Base-by-base conservation (phyloP, 2,329 filamentous ascomycete genomes). In the Penicillium sp. region DNA sequence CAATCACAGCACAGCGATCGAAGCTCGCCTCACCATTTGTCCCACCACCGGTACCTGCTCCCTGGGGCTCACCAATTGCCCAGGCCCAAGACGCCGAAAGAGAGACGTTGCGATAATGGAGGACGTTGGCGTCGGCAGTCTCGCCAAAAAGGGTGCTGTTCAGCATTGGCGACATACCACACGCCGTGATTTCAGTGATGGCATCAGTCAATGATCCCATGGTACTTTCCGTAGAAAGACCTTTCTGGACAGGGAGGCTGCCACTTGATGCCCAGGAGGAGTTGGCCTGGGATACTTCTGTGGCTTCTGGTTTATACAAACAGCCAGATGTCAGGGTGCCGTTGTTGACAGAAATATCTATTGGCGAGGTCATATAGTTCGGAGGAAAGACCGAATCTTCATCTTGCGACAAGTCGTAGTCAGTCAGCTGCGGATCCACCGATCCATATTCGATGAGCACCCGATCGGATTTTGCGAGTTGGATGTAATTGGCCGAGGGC, bases 401-500 rank as follows among this genome's bases (percentile, higher is more conserved):
- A 51, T 83, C 79, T n/a, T 53, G 64, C 2, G 56, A 59, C n/a
- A 76, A 68, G 48, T 83, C 70, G 54, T 84, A 84, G 2, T 51
- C 58, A 7, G 56, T 47, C 68, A 84, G 75, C 39, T 82, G 76
- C 2, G 76, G 62, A 55, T 81, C 80, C 4, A 83, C 58, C 0
- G 57, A 65, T 1, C 80, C 80, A 56, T 77, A 80, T 25, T 73
- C 71, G 7, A 77, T 58, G 2, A 84, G 53, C 2, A 84, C 50
- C 20, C 81, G 69, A 48, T 73, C 73, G n/a, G 70, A 68, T 32
- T 71, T 64, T 2, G 69, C 65, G 30, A 82, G 70, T 48, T 80
- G 77, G 21, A 83, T 60, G 49, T 73, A 80, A 14, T 72, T 70
- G 49, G 79, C 75, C n/a, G 73, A 76, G 0, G 81, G 81, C 81